A percentile compares a stretch with the other conserved stretches of the same genome.
These are phyloP conservation scores for Strobilomyces dryophilus DNA, from an alignment of 768 basidiomycete species.

Conservation along the genomic window DNA sequence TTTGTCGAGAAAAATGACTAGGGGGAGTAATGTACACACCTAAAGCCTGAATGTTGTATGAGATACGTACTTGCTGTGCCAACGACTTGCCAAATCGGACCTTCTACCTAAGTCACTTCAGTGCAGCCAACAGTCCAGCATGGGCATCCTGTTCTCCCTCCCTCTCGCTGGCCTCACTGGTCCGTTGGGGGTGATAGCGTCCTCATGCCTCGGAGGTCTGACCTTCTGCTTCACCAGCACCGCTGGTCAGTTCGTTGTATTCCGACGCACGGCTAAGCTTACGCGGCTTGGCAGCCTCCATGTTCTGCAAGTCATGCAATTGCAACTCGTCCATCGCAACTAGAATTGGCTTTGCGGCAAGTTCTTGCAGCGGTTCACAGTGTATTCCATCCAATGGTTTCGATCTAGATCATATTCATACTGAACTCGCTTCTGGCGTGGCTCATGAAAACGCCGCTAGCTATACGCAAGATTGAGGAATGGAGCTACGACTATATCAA, in stretches of 20 bases:
- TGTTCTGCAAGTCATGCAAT: constrained; percentile 98
- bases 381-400: background rate
- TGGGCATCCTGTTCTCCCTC: constrained; percentile 74
- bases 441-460: constrained; percentile 90
- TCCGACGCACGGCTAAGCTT: constrained; percentile 4
- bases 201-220: constrained; percentile 79
- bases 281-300: constrained; percentile 56
- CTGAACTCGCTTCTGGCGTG: constrained; percentile 95
- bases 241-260: constrained; percentile 51
- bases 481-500: constrained; percentile 97
- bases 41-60: background rate
- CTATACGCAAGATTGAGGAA: constrained; percentile 83
- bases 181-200: constrained; percentile 62
- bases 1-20: background rate
- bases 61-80: no score
- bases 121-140: constrained; percentile 27
- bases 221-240: constrained; percentile 87
- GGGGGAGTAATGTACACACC: background rate
- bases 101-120: background rate
- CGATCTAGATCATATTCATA: constrained; percentile 83
- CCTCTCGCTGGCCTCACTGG: constrained; percentile 70
- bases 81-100: no score
- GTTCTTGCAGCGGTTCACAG: constrained; percentile 21
- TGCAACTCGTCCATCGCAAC: constrained; percentile 99
- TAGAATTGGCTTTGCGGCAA: constrained; percentile 88